Base-by-base conservation (phyloP, 2,329 filamentous ascomycete species). In the Thielaviopsis populi region DNA sequence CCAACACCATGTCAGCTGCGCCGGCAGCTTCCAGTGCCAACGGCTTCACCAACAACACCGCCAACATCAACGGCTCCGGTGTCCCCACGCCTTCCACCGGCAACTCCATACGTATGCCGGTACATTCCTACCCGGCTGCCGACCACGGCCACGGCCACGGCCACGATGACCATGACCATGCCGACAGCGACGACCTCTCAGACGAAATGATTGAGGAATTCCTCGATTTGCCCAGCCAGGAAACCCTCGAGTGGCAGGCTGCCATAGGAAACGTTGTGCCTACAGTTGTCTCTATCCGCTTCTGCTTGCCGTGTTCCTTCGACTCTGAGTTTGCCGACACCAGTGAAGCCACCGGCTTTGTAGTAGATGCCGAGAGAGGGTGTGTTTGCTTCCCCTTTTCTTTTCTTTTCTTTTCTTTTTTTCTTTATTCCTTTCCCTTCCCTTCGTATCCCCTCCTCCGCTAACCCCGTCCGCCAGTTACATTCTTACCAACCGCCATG, bases 221-320 rank as follows among this genome's bases (percentile, higher is more conserved):
- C 56, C 61, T 63, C 19, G 77, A 76, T 59, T 70, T 71, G 4
- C 68, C 73, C 13, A 72, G 71, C 62, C 60, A 63, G 27, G 69
- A 70, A 56, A 67, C 68, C 22, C 68, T 53, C 67, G 91, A 95
- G 76, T 99, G 94, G 94, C 92, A 97, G 75, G 88, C 86, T 61
- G 96, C 91, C 0, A 95, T 97, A 66, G 91, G 96, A 74, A 87
- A 85, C 67, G 94, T 99, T 2, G 91, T 99, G 63, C 86, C 87
- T 72, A 96, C 91, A 69, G 94, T 97, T 19, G 94, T 99, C 60
- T 96, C 92, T n/a, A 97, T 99, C 70, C 88, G 95, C 69, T 99
- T 99, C 77, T 97, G 92, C 73, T 91, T 96, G 79, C 96, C 94
- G 0, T 95, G 89, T 73, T 91, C 92, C 27, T 99, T 99, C 73